Evolutionary conservation across 805 yeast species (phyloP).

Genomic region (Metschnikowia lachancei): DNA sequence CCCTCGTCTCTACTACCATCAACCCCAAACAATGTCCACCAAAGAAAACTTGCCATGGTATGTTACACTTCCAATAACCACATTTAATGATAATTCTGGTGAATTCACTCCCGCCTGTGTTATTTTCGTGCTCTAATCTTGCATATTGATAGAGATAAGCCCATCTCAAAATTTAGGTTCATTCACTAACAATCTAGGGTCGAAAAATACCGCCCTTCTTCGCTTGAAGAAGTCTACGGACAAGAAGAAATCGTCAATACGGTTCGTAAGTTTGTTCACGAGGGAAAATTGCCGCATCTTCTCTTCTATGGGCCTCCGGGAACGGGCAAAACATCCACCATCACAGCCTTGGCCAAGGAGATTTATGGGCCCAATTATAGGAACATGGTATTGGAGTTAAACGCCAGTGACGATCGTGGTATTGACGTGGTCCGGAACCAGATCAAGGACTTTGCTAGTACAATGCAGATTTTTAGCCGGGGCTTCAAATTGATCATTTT

Average conservation of each 20-base stretch:
- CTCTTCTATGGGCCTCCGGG: slow-evolving; percentile 96
- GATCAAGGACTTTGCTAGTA: slow-evolving; percentile 93
- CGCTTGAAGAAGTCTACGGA: slow-evolving; percentile 85
- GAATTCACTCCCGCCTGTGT: not conserved
- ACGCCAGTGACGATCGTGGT: slow-evolving; percentile 97
- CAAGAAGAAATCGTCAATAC: slow-evolving; percentile 85
- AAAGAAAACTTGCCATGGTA: slow-evolving; percentile 23
- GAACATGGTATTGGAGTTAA: slow-evolving; percentile 90
- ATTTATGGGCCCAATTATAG: slow-evolving; percentile 77
- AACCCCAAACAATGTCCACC: slow-evolving; percentile 11
- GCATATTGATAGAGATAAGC: not conserved
- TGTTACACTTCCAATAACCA: slow-evolving; percentile 6
- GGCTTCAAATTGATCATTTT: slow-evolving; percentile 89
- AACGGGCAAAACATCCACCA: slow-evolving; percentile 88
- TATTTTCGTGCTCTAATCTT: too few species aligned
- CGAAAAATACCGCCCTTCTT: slow-evolving; percentile 88
- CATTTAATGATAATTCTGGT: not conserved
- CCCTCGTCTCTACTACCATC: not conserved
- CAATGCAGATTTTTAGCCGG: slow-evolving; percentile 84
- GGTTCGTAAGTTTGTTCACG: slow-evolving; percentile 77
- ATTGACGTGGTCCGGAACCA: slow-evolving; percentile 97
- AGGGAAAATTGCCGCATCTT: slow-evolving; percentile 84
- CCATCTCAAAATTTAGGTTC: not conserved
- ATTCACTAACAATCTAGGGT: slow-evolving; percentile 51
- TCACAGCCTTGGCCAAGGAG: slow-evolving; percentile 82